Base-by-base conservation (phyloP, 225 moss, liverwort and hornwort genomes). In the Pseudisothecium myosuroides region DNA sequence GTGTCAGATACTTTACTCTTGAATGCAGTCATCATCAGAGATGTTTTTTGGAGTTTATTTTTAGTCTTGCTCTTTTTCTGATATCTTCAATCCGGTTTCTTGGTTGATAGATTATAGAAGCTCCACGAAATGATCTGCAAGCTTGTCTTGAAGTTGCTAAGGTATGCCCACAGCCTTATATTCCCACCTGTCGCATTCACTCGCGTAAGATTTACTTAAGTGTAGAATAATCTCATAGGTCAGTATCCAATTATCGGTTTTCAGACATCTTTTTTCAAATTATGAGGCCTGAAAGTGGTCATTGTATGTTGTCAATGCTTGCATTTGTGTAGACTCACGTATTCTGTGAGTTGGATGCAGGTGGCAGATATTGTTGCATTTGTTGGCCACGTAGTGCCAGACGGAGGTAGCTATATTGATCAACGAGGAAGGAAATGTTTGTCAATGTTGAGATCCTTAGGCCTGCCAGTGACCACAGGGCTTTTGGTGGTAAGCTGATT, bases 331-430 rank as follows among this genome's bases (percentile, higher is more conserved):
- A 61, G 55, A 71, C 76, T 81, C 61, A 56, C 56, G 26, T 84
- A 56, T 63, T 75, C 12, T 83, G 67, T 86, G 36, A 83, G 84
- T 61, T 85, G 84, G 56, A 90, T 90, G 84, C 92, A 98, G 98
- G 94, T 99, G 89, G 96, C 99, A 93, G 99, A 99, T 93, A 89
- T 99, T 84, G 92, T 99, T 81, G 99, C 96, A 64, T 99, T 99
- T 90, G 96, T 96, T 76, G 91, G 94, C 54, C 90, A 94, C 79
- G 92, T 95, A 39, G 85, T 91, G 67, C 91, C 94, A 82, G 95
- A 94, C 71, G 95, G 95, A 69, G 93, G 90, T 80, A 90, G 89
- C 68, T 94, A 94, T 75, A 93, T 99, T 58, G 99, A 99, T 88
- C 91, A 90, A 88, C 87, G 45, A n/a, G 99, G 99, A 66, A 96